Base-by-base conservation (phyloP, 2,329 filamentous ascomycete species). In the Monosporascus cannonballus region DNA sequence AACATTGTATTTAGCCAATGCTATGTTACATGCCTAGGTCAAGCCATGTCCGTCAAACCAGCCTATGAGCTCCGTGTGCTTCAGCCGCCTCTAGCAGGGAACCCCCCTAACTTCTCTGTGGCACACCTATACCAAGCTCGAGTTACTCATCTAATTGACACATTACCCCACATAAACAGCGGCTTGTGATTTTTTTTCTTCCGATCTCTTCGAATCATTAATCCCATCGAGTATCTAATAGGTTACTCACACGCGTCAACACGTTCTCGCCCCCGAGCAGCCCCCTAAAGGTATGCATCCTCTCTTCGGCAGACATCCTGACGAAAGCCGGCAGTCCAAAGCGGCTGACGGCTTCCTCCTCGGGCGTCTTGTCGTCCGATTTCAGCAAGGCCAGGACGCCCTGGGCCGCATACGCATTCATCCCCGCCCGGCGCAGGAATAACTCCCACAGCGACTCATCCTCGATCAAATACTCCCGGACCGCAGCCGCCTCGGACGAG, bases 401-500 rank as follows among this genome's bases (percentile, higher is more conserved):
- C 64, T 90, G 87, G 3, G 88, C 87, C 2, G 86, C 87, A 64
- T 83, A 90, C 0, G 81, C 77, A 66, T 92, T 91, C 64, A 90
- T 67, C 0, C 88, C 88, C 1, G 78, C 76, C 24, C 76, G 73
- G 15, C 86, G 75, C 24, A 92, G 72, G 56, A 88, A 87, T 9
- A 81, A 46, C 65, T 91, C 88, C 84, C 84, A 88, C 36, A 73
- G 66, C 1, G 84, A 85, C 67, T 89, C 86, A 0, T 81, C 78
- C 17, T 80, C 68, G 7, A 80, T 61, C 30, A 83, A 64, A 30
- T 66, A 52, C 1, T 61, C 55, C 30, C 65, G 56, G 4, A 62
- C 51, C 1, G 52, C 52, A 5, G 49, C 50, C 2, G 61, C 64
- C 44, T 67, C 64, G 7, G 56, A 49, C 6, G 68, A 67, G 17